phyloP scores from a whole-genome alignment of 2,329 filamentous ascomycete genomes.

The Pseudogymnoascus sp. region DNA sequence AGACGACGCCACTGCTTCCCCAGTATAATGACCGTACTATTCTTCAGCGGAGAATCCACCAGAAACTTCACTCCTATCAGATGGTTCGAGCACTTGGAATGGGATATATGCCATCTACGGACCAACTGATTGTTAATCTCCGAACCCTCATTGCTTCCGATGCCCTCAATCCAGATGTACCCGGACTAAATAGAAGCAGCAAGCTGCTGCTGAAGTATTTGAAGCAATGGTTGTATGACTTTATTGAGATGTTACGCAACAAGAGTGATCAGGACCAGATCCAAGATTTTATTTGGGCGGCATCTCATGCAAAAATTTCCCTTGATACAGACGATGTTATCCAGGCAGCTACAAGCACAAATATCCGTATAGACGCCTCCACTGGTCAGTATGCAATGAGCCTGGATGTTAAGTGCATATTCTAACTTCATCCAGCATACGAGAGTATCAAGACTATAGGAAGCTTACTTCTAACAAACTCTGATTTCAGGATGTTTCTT shows the following conservation, averaged over 20 bases:
- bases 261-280: constrained; percentile 83
- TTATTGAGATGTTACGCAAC: constrained; percentile 73
- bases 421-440: constrained; percentile 48
- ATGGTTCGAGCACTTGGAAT: constrained; percentile 75
- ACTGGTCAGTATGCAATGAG: constrained; percentile 46
- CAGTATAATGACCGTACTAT: constrained; percentile 76
- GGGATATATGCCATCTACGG: constrained; percentile 88
- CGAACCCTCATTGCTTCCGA: constrained; percentile 72
- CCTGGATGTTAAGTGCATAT: not conserved
- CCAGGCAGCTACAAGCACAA: constrained; percentile 52
- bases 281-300: constrained; percentile 85
- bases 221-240: constrained; percentile 67
- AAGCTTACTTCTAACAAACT: constrained; percentile 79
- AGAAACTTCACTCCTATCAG: constrained; percentile 90
- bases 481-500: constrained; percentile 81
- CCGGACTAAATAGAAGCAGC: constrained; percentile 71
- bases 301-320: constrained; percentile 64
- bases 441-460: constrained; percentile 77
- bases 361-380: constrained; percentile 61
- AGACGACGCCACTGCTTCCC: constrained; percentile 64
- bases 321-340: constrained; percentile 60
- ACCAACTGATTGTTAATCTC: constrained; percentile 73
- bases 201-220: constrained; percentile 63
- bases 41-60: constrained; percentile 69
- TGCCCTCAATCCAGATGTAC: constrained; percentile 66